Percentiles rank a stretch among this genome's conserved stretches.
Evolutionary conservation across 2,329 filamentous ascomycete genomes (phyloP).

Genomic region (Colletotrichum sublineola): DNA sequence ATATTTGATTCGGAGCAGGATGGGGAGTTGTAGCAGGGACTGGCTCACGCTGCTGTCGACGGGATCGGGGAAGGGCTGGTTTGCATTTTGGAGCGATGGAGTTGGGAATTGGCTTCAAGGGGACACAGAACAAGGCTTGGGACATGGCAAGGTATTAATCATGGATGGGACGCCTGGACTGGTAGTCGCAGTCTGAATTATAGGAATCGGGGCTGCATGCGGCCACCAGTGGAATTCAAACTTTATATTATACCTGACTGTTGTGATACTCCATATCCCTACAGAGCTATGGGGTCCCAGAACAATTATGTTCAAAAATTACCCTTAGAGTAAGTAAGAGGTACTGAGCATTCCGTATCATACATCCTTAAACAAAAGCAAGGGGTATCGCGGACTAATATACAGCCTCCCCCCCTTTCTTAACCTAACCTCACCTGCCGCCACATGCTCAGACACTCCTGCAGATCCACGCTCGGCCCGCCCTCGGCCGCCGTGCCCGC

Average conservation of each 20-base stretch:
- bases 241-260: not conserved
- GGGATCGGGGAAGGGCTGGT: no score
- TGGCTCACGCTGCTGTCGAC: not conserved
- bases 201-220: not conserved
- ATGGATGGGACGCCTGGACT: not conserved
- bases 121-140: not conserved
- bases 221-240: not conserved
- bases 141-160: not conserved
- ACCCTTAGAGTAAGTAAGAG: not conserved
- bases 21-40: constrained; percentile 22
- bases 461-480: constrained; percentile 64
- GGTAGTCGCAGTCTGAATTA: not conserved
- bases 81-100: constrained; percentile 26
- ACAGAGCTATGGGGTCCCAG: not conserved
- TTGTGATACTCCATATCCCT: not conserved
- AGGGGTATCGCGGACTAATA: not conserved
- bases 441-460: constrained; percentile 69
- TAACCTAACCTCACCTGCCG: constrained; percentile 65
- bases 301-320: no score
- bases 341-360: not conserved
- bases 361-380: not conserved
- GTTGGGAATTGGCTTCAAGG: constrained; percentile 4
- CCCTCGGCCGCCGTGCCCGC: constrained; percentile 61
- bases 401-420: not conserved
- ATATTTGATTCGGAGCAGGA: constrained; percentile 42